Base-by-base conservation (phyloP, 495 filamentous ascomycete genomes). In the Tuber borchii region DNA sequence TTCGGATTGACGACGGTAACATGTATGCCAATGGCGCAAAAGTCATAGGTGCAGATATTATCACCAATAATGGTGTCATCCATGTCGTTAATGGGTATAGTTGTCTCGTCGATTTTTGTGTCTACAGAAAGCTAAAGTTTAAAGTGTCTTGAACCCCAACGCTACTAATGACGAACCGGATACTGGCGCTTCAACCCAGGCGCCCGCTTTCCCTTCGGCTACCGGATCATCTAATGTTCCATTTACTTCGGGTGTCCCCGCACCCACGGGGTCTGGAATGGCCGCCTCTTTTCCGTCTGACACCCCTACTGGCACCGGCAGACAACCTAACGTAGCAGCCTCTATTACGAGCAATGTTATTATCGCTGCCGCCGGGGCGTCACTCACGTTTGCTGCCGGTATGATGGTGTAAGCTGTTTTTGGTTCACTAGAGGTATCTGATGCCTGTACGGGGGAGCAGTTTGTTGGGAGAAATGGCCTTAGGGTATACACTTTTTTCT, bases 61-160 rank as follows among this genome's bases (percentile, higher is more conserved):
- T 93, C 0, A 78, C 91, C 70, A 84, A 84, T 34, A 92, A 92
- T 71, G 91, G 91, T 75, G 90, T 93, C 16, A 83, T 92, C 8
- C 91, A 93, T 80, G 83, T 91, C 44, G 87, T 92, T 76, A 88
- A 91, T 77, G 84, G 83, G 88, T 86, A 76, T 31, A 77, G 83
- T 80, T 70, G 46, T 40, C 68, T 9, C 43, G 22, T 9, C 70
- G 20, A 22, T 42, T 69, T 70, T 20, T 39, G 16, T 56, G 17
- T 68, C 39, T 71, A 70, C 9, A 22, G 22, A n/a, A 44, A 72
- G 39, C 72, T 76, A 22, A 74, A 61, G 56, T 43, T 26, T 48
- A 44, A 22, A 89, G 88, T 72, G 89, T 91, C 48, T 83, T 91
- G 70, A 91, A 91, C 84, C 90, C 90, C 8, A 83, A 85, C 40